Conservation (phyloP, 108 stramenopile species). For the Skeletonema grethae region DNA sequence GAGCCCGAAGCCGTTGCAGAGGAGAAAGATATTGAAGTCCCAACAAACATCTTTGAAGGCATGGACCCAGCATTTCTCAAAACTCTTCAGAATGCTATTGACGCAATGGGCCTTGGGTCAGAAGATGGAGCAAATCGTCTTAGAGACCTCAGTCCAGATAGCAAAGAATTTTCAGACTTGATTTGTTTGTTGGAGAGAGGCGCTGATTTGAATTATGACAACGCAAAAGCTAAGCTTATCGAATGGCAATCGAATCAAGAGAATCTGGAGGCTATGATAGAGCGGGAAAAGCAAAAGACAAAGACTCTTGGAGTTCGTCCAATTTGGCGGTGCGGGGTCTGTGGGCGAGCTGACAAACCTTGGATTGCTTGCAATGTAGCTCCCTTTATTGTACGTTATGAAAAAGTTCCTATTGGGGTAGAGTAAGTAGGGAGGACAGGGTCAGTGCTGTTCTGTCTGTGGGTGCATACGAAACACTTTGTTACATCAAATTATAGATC, state of each 20-base stretch:
- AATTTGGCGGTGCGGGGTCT: neutral
- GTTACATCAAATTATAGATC: no score
- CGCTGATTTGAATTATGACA: neutral
- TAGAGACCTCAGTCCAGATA: neutral
- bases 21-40: neutral
- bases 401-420: neutral
- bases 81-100: neutral
- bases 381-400: neutral
- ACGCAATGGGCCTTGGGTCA: neutral
- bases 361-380: neutral
- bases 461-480: no score
- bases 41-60: neutral
- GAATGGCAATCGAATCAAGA: neutral
- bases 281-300: neutral
- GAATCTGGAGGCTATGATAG: neutral
- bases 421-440: no score
- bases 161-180: neutral
- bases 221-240: neutral
- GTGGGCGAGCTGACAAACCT: neutral
- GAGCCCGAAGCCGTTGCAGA: neutral
- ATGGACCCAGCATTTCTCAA: neutral
- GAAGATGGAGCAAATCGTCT: neutral
- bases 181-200: neutral
- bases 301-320: neutral
- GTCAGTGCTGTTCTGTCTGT: no score